These are phyloP conservation scores for Laburnicola sp. DNA, from an alignment of 2,329 filamentous ascomycete genomes.

Conservation along the genomic window DNA sequence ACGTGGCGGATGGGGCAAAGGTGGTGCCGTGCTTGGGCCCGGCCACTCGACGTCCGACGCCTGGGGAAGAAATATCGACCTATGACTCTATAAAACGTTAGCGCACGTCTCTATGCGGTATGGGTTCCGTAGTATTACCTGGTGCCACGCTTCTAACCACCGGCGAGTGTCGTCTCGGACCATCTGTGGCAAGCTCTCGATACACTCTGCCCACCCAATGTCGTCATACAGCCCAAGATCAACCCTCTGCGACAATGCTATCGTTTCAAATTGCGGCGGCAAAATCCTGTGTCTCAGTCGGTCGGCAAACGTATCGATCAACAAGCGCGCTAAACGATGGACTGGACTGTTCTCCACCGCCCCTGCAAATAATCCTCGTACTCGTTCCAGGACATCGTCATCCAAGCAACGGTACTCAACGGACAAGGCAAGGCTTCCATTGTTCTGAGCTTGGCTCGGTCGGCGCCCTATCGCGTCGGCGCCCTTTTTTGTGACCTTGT, in stretches of 20 bases:
- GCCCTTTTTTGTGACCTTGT: constrained; percentile 69
- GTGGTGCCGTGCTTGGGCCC: constrained; percentile 22
- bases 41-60: constrained; percentile 4
- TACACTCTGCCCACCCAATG: constrained; percentile 57
- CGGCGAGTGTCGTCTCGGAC: constrained; percentile 49
- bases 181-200: constrained; percentile 55
- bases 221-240: constrained; percentile 56
- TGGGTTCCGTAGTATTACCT: constrained; percentile 43
- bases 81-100: constrained; percentile 33
- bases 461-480: constrained; percentile 29
- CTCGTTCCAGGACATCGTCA: constrained; percentile 64
- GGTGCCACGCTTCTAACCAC: constrained; percentile 63
- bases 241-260: constrained; percentile 58
- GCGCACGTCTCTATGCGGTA: constrained; percentile 3
- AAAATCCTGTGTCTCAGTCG: constrained; percentile 52
- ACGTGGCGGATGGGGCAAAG: constrained; percentile 50
- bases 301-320: constrained; percentile 55
- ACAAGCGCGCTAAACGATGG: constrained; percentile 52
- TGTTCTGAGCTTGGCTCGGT: constrained; percentile 36
- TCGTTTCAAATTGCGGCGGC: constrained; percentile 56
- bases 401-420: constrained; percentile 77
- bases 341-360: constrained; percentile 55
- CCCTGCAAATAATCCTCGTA: constrained; percentile 52
- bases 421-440: constrained; percentile 62
- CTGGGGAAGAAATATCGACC: constrained; percentile 25